Evolutionary conservation across 1,139 yeast species (phyloP), one percentile per base, ranked within the genome.

Genomic region (Candida anutae): DNA sequence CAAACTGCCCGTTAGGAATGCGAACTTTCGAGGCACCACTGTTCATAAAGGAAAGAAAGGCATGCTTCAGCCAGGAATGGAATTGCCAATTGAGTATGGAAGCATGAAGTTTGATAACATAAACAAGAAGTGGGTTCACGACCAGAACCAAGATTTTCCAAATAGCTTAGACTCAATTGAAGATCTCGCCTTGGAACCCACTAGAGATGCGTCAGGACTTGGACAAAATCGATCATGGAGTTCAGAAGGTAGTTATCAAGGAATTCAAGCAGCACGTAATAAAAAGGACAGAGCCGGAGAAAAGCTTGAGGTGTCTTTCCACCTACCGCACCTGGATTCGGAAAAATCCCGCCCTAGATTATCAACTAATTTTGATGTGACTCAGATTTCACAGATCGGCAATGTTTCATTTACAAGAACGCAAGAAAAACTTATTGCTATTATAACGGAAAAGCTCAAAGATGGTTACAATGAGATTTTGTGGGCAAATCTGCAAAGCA

Each of bases 381-480:
- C 74, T 0, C 54, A 54, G 24, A 40, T 59, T 2, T 64, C 73
- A 2, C 69, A 64, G 26, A 32, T 65, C 6, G 60, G 55, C n/a
- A 65, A 71, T 23, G 36, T 69, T 3, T 63, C 77, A 1, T 74
- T 72, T 40, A 59, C 77, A 1, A 67, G 66, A 37, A 59, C 73
- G 1, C 64, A 64, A 34, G 58, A 51, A 32, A 49, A 47, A 11
- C 43, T 74, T 25, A 72, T 71, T 5, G 54, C 73, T 3, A 55
- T 67, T 1, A 58, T 74, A n/a, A 70, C 71, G 1, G 70, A 67
- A 27, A 45, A 51, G 2, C 49, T 68, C 24, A 39, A 34, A 5
- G 49, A 44, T 8, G 34, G 43, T 6, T 35, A 43, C 6, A 46
- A 46, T 18, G 45, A 52, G 16, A 53, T 54, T 9, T 51, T 60